These are phyloP conservation scores for Saussurea involucrata DNA, from an alignment of 129 eudicot species.

Conservation along the genomic window DNA sequence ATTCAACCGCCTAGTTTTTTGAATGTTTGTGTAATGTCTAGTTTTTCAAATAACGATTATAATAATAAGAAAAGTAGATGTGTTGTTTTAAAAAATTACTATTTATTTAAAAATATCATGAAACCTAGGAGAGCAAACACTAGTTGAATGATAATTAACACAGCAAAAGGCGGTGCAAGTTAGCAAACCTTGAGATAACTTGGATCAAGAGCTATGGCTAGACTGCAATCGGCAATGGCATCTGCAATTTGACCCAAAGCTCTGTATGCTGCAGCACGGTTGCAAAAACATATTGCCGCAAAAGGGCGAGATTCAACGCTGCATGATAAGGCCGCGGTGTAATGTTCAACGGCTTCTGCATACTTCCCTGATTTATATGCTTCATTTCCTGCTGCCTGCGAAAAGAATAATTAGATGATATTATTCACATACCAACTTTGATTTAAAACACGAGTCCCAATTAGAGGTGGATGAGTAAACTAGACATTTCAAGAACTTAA, in stretches of 20 bases:
- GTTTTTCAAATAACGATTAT: no score
- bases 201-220: slow-evolving; percentile 86
- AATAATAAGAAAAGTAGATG: no score
- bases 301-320: slow-evolving; percentile 89
- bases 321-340: slow-evolving; percentile 72
- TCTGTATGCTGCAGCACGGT: slow-evolving; percentile 92
- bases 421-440: neutral
- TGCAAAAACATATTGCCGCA: slow-evolving; percentile 86
- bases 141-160: neutral
- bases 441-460: neutral
- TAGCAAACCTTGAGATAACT: slow-evolving; percentile 71
- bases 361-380: slow-evolving; percentile 77
- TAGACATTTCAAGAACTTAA: neutral
- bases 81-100: no score
- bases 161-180: slow-evolving; percentile 2
- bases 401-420: neutral
- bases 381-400: slow-evolving; percentile 87
- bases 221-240: slow-evolving; percentile 94
- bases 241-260: slow-evolving; percentile 71
- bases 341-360: slow-evolving; percentile 78
- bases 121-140: neutral
- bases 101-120: neutral
- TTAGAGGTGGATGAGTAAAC: neutral
- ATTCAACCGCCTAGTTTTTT: neutral
- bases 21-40: no score